Evolutionary conservation across 2,329 filamentous ascomycete species (phyloP), one percentile per base, ranked within the genome.

Genomic region (Plenodomus tracheiphilus): DNA sequence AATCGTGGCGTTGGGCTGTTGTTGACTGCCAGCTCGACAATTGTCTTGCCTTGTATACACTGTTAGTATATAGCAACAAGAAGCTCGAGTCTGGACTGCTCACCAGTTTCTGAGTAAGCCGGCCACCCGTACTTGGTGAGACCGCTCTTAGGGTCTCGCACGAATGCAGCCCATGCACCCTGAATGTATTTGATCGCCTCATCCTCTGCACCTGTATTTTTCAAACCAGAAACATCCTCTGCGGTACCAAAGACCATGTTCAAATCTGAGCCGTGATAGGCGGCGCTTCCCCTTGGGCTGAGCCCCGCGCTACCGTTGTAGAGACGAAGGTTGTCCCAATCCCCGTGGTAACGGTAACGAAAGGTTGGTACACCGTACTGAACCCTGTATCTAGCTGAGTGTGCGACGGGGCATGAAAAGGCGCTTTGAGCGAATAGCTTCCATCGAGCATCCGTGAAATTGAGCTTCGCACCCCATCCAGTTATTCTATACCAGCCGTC

Each of bases 181-280:
- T 68, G 61, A 49, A 72, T 69, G 32, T 71, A 69, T 36, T 58
- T 57, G 30, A 65, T 64, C 2, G 66, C 63, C 34, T 56, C 55
- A 16, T 59, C 56, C 51, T 74, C 64, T 7, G 59, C 53, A 10
- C 47, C 34, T 11, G 58, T 56, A n/a, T 61, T 54, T 9, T 51
- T 18, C 13, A 64, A 38, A 18, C 66, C 53, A 39, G 62, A 56
- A 20, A 69, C 56, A 36, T 68, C 50, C 32, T 46, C 41, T 42
- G 64, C 47, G 47, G 64, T 65, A n/a, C 70, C 70, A 41, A 73
- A 72, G 8, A 74, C 50, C 48, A 70, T 60, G 22, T 61, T 61
- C 11, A 74, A 54, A 39, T 74, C 73, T 17, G 63, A 59, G 6
- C 62, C 67, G 39, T 75, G 73, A 43, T 73, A 75, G 11, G 71